Conservation (phyloP, 1,284 basidiomycete species). For the Ganoderma boninense region DNA sequence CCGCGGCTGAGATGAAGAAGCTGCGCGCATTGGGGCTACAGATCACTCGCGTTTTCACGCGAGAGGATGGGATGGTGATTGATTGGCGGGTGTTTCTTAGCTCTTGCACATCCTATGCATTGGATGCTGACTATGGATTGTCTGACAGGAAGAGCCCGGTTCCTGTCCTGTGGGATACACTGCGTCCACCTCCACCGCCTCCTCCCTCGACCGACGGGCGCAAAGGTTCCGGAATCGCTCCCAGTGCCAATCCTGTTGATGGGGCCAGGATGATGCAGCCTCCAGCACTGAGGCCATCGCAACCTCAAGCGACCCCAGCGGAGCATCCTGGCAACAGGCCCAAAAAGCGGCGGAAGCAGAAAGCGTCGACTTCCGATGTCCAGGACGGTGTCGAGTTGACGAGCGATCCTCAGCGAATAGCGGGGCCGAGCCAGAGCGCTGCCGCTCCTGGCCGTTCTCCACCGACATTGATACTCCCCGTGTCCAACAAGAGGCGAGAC, state of each 20-base stretch:
- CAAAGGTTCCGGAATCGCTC: neutral
- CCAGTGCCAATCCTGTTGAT: neutral
- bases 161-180: conserved; percentile 36
- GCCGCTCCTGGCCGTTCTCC: neutral
- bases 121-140: neutral
- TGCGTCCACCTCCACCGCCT: conserved; percentile 18
- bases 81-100: conserved; percentile 38
- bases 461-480: neutral
- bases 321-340: neutral
- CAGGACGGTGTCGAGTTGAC: neutral
- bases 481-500: neutral
- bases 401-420: neutral
- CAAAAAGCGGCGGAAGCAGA: conserved; percentile 2
- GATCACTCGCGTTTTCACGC: conserved; percentile 32
- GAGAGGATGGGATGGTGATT: conserved; percentile 44
- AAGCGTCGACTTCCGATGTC: neutral
- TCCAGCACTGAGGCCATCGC: neutral
- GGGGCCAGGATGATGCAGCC: neutral
- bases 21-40: conserved; percentile 30
- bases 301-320: neutral
- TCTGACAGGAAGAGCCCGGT: conserved; percentile 29
- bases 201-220: neutral
- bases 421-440: neutral
- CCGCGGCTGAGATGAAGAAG: conserved; percentile 28
- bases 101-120: neutral